Evolutionary conservation across 495 filamentous ascomycete species (phyloP), one percentile per base, ranked within the genome.

Genomic region (Penicillium desertorum): DNA sequence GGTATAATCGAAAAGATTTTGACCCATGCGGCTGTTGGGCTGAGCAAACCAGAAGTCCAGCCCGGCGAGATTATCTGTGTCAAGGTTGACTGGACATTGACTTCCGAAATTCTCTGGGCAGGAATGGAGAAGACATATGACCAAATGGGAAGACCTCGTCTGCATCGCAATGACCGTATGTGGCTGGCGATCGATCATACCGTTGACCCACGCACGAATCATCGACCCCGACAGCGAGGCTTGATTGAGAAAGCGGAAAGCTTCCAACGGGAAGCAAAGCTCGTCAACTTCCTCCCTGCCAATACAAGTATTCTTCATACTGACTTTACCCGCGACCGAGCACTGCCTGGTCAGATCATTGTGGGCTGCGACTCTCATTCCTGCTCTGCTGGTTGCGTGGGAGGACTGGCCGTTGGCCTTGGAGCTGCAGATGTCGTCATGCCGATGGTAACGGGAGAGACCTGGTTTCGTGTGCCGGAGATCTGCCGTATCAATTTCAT

Each of bases 311-410:
- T 44, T 14, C 19, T 44, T 22, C 78, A 80, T 57, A 81, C 78
- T 6, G 77, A 80, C 30, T 81, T 79, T 67, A 56, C 39, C 60
- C 42, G 78, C 10, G 73, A 78, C 42, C 64, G 77, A 29, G 73
- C 72, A 4, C 70, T 77, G 54, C 77, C 78, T 1, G 78, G 77
- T 0, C 73, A 73, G 71, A 43, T 80, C 0, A 58, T 75, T 5
- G 66, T 81, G 41, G 78, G 78, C 1, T 73, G 69, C 8, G 78
- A 81, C 54, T 79, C 76, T 16, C 78, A 81, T 56, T 76, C 77
- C 14, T 80, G 76, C 59, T 77, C 74, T 9, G 62, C 74, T 8
- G 78, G 78, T 0, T 64, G 68, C 0, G 45, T 79, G 1, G 68
- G 71, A 0, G 71, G 71, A 60, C 65, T 81, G 5, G 66, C 72